Evolutionary conservation across 1,284 basidiomycete genomes (phyloP).

Genomic region (Cutaneotrichosporon cutaneum): DNA sequence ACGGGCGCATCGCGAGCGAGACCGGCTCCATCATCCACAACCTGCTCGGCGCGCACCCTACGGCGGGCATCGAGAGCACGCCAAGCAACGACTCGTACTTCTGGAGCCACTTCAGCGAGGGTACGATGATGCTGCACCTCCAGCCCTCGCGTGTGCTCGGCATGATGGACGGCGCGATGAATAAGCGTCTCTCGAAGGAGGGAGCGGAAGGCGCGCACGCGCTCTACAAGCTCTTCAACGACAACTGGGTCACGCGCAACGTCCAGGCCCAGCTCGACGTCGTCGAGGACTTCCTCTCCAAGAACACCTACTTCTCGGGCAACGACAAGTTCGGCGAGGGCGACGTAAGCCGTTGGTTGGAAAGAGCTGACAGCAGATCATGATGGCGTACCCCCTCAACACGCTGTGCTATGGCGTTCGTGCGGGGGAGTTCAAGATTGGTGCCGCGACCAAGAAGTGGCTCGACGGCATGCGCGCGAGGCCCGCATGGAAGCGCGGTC

Average conservation of each 20-base stretch:
- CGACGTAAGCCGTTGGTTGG: conserved; percentile 47
- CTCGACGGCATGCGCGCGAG: conserved; percentile 16
- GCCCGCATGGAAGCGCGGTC: conserved; percentile 18
- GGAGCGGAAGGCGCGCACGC: conserved; percentile 10
- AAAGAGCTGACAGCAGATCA: conserved; percentile 8
- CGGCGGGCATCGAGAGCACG: neutral
- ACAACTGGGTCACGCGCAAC: conserved; percentile 14
- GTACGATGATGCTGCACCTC: conserved; percentile 15
- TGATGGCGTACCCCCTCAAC: conserved; percentile 17
- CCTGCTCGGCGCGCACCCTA: conserved; percentile 21
- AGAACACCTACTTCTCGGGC: conserved; percentile 38
- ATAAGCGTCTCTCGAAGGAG: conserved; percentile 4
- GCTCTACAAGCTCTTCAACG: conserved; percentile 6
- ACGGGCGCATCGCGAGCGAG: conserved; percentile 34
- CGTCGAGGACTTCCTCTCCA: conserved; percentile 35
- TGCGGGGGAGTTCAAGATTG: conserved; percentile 5
- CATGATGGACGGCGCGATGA: neutral
- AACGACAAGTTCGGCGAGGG: conserved; percentile 38
- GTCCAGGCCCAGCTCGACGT: conserved; percentile 21
- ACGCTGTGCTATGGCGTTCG: conserved; percentile 1
- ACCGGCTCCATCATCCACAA: conserved; percentile 39
- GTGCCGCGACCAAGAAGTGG: conserved; percentile 16
- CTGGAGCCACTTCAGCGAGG: conserved; percentile 18
- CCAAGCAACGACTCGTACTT: conserved; percentile 2
- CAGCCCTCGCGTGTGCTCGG: conserved; percentile 9